Evolutionary conservation across 768 basidiomycete species (phyloP).

Genomic region (Leucosporidium scottii): DNA sequence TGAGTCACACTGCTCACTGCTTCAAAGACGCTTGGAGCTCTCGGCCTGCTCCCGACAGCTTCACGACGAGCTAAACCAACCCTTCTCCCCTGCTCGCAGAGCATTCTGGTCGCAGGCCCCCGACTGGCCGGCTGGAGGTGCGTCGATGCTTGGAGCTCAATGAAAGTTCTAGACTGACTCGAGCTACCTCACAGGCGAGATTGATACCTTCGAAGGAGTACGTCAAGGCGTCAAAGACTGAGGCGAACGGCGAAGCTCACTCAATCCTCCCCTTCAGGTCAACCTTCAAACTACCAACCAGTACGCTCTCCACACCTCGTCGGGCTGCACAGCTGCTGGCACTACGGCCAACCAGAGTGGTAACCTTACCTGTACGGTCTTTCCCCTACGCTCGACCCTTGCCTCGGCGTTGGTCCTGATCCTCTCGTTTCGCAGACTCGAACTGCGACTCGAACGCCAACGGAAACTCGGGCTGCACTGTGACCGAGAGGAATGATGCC

Average conservation of each 20-base stretch:
- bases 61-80: not conserved
- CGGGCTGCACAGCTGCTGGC: constrained; percentile 36
- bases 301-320: constrained; percentile 64
- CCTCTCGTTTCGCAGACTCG: constrained; percentile 1
- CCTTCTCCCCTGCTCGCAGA: not conserved
- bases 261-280: constrained; percentile 41
- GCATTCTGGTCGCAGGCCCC: constrained; percentile 21
- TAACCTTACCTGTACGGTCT: constrained; percentile 2
- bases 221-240: not conserved
- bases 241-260: not conserved
- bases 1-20: too few species aligned
- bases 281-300: constrained; percentile 60
- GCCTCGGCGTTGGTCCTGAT: not conserved
- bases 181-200: constrained; percentile 45
- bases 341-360: not conserved
- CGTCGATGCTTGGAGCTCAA: too few species aligned
- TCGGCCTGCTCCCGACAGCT: too few species aligned
- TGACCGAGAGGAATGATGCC: constrained; percentile 19
- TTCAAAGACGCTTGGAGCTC: too few species aligned
- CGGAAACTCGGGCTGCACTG: constrained; percentile 12
- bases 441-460: constrained; percentile 10
- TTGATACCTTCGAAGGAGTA: constrained; percentile 67
- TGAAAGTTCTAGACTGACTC: too few species aligned
- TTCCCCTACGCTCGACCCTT: not conserved
- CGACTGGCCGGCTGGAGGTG: constrained; percentile 26